Conservation (phyloP, 257 asterid species). For the Buddleja alternifolia region DNA sequence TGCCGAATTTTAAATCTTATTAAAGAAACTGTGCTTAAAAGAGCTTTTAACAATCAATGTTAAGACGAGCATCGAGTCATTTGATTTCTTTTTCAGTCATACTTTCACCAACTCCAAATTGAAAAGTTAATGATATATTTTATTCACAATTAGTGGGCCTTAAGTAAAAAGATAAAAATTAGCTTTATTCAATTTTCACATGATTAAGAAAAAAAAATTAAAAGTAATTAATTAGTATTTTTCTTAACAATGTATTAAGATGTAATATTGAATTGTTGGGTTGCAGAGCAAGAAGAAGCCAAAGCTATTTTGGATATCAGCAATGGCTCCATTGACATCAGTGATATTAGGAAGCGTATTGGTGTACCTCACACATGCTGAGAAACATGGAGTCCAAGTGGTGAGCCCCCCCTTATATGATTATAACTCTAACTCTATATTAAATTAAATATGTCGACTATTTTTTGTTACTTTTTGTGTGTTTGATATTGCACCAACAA, state of each 20-base stretch:
- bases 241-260: background rate
- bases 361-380: conserved; percentile 88
- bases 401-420: conserved; percentile 37
- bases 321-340: conserved; percentile 84
- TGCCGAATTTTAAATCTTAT: too few species aligned
- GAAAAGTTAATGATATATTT: background rate
- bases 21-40: too few species aligned
- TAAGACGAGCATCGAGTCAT: too few species aligned
- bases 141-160: background rate
- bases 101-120: conserved; percentile 12
- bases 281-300: conserved; percentile 85
- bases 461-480: background rate
- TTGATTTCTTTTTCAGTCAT: too few species aligned
- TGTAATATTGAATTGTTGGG: background rate
- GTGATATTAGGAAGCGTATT: conserved; percentile 81
- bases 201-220: background rate
- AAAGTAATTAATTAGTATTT: background rate
- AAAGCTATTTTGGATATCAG: conserved; percentile 86
- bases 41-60: too few species aligned
- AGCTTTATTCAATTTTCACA: background rate
- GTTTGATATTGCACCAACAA: background rate
- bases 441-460: background rate
- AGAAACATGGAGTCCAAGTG: conserved; percentile 88
- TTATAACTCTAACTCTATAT: background rate
- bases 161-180: conserved; percentile 5